These are phyloP conservation scores for Phlebiopsis flavidoalba DNA, from an alignment of 768 basidiomycete species.

Conservation along the genomic window DNA sequence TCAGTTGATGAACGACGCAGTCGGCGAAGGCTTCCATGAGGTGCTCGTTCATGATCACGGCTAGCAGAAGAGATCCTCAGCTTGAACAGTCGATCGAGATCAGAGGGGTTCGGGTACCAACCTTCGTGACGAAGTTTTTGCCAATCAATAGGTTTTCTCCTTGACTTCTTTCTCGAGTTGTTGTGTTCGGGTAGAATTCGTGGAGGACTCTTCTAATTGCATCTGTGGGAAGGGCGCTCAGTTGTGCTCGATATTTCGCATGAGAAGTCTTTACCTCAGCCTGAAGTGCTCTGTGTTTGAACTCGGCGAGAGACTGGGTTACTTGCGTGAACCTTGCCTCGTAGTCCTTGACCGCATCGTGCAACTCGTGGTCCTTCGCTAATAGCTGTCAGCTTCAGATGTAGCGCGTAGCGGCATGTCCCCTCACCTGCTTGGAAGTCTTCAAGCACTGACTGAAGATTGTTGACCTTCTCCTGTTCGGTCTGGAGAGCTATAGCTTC, in stretches of 20 bases:
- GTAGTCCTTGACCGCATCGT: conserved; percentile 77
- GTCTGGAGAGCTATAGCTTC: conserved; percentile 53
- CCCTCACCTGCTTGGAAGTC: conserved; percentile 93
- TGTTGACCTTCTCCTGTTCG: conserved; percentile 70
- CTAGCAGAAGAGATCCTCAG: conserved; percentile 24
- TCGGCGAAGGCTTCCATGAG: conserved; percentile 96
- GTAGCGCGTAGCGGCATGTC: background rate
- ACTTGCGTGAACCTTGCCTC: conserved; percentile 66
- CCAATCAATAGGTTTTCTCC: conserved; percentile 94
- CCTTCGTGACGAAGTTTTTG: conserved; percentile 94
- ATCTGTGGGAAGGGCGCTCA: conserved; percentile 38
- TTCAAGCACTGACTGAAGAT: conserved; percentile 88
- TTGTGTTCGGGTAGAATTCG: conserved; percentile 59
- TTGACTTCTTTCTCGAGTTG: conserved; percentile 87
- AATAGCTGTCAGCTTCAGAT: conserved; percentile 2
- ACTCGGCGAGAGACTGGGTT: conserved; percentile 82
- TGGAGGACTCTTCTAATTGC: conserved; percentile 67
- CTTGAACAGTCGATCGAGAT: background rate
- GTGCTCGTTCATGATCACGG: conserved; percentile 96
- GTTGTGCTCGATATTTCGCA: background rate
- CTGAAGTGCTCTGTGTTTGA: conserved; percentile 78
- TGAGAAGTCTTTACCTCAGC: conserved; percentile 63
- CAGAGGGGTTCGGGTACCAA: conserved; percentile 26
- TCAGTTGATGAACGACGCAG: conserved; percentile 78
- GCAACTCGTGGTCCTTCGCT: conserved; percentile 93